Conservation (phyloP, 805 yeast species). For the Wickerhamiella australiensis region DNA sequence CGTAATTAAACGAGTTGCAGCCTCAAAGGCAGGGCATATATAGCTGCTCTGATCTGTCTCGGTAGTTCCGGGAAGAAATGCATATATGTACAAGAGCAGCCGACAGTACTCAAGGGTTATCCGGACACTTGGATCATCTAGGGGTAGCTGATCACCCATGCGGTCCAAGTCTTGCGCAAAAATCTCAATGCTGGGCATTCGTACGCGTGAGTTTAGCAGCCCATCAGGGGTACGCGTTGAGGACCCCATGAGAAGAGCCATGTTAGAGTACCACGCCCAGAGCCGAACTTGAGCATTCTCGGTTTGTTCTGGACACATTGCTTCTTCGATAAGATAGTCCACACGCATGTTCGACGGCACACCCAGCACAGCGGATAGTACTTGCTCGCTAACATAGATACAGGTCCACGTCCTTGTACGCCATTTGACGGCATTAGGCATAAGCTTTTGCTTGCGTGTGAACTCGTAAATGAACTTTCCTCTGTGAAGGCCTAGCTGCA, state of each 20-base stretch:
- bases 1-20: slow-evolving; percentile 74
- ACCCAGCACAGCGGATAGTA: slow-evolving; percentile 81
- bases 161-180: slow-evolving; percentile 68
- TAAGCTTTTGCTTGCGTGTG: slow-evolving; percentile 73
- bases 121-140: slow-evolving; percentile 55
- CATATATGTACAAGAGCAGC: slow-evolving; percentile 74
- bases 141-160: slow-evolving; percentile 50
- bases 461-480: slow-evolving; percentile 87
- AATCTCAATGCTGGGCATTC: slow-evolving; percentile 69
- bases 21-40: slow-evolving; percentile 65
- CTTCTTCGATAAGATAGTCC: slow-evolving; percentile 70
- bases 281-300: slow-evolving; percentile 47
- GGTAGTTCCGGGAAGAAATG: slow-evolving; percentile 69
- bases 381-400: slow-evolving; percentile 75
- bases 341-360: slow-evolving; percentile 77
- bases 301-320: slow-evolving; percentile 31
- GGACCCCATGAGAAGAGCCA: slow-evolving; percentile 77
- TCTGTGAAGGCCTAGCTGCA: slow-evolving; percentile 80
- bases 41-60: slow-evolving; percentile 75
- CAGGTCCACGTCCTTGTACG: slow-evolving; percentile 88
- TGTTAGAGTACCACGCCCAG: slow-evolving; percentile 70
- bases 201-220: slow-evolving; percentile 64
- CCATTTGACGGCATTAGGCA: slow-evolving; percentile 90
- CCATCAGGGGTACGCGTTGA: slow-evolving; percentile 82
- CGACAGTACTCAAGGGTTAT: slow-evolving; percentile 68